Evolutionary conservation across 352 stramenopile genomes (phyloP).

Genomic region (Globisporangium spinosum): DNA sequence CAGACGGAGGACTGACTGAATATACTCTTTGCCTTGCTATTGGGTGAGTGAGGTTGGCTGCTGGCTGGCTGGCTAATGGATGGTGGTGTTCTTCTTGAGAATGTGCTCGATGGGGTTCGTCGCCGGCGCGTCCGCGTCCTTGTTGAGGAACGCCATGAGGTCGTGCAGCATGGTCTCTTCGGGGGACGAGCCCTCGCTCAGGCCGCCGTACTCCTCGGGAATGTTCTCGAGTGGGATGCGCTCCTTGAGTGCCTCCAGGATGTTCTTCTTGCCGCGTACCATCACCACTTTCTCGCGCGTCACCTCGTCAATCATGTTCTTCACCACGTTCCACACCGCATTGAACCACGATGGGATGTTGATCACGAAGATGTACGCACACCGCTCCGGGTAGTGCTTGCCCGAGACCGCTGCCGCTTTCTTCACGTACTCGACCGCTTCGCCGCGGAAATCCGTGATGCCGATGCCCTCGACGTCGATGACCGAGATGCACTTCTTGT

Average conservation of each 20-base stretch:
- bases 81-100: slow-evolving; percentile 30
- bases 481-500: slow-evolving; percentile 82
- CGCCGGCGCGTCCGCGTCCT: slow-evolving; percentile 45
- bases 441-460: slow-evolving; percentile 80
- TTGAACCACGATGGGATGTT: slow-evolving; percentile 95
- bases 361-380: slow-evolving; percentile 92
- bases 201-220: slow-evolving; percentile 71
- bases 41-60: background rate
- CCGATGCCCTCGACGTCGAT: slow-evolving; percentile 83
- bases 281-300: slow-evolving; percentile 93
- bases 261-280: slow-evolving; percentile 79
- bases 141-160: slow-evolving; percentile 74
- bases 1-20: background rate
- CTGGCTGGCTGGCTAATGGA: background rate
- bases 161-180: slow-evolving; percentile 73
- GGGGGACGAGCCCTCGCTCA: slow-evolving; percentile 52
- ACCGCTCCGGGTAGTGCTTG: slow-evolving; percentile 91
- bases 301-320: slow-evolving; percentile 90
- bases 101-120: slow-evolving; percentile 55
- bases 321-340: slow-evolving; percentile 91
- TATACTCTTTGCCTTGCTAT: background rate
- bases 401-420: slow-evolving; percentile 77
- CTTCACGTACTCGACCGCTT: slow-evolving; percentile 84
- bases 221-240: slow-evolving; percentile 78
- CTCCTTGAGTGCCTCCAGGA: slow-evolving; percentile 67